Evolutionary conservation across 2,329 filamentous ascomycete species (phyloP).

Genomic region (Aspergillus fijiensis): DNA sequence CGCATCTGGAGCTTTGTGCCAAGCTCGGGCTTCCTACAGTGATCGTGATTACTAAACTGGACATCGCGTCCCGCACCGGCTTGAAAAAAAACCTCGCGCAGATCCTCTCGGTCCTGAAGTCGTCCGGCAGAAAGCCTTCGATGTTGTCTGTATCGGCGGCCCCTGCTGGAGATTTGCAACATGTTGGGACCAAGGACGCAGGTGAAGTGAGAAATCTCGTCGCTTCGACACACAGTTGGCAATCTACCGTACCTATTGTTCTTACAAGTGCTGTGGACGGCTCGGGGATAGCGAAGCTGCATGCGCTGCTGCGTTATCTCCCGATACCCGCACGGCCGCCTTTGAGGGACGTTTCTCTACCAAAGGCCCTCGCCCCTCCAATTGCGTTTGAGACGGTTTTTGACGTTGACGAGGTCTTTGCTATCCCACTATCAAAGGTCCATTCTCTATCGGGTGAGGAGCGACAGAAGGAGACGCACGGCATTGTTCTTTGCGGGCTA

Average conservation of each 20-base stretch:
- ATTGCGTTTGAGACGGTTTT: conserved; percentile 68
- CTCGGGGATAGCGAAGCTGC: conserved; percentile 74
- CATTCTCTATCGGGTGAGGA: conserved; percentile 43
- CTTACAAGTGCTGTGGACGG: conserved; percentile 86
- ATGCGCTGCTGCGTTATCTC: conserved; percentile 75
- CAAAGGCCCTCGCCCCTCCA: conserved; percentile 12
- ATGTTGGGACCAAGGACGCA: conserved; percentile 57
- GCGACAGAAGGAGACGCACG: conserved; percentile 49
- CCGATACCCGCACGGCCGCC: conserved; percentile 60
- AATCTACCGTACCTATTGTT: conserved; percentile 72
- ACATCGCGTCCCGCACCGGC: conserved; percentile 72
- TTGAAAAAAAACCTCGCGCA: conserved; percentile 70
- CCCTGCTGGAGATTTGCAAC: conserved; percentile 57
- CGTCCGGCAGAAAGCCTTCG: conserved; percentile 68
- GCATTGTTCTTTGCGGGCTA: conserved; percentile 80
- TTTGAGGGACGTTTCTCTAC: conserved; percentile 22
- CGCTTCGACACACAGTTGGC: conserved; percentile 40
- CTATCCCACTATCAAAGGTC: conserved; percentile 64
- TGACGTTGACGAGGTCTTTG: conserved; percentile 88
- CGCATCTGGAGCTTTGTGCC: conserved; percentile 81
- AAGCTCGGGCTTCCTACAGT: conserved; percentile 75
- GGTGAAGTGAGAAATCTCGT: conserved; percentile 59
- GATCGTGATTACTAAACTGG: conserved; percentile 86
- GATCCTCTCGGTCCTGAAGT: conserved; percentile 75
- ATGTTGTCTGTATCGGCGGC: conserved; percentile 56